Conservation (phyloP, 2,329 filamentous ascomycete species). For the Cladorrhinum sp. region DNA sequence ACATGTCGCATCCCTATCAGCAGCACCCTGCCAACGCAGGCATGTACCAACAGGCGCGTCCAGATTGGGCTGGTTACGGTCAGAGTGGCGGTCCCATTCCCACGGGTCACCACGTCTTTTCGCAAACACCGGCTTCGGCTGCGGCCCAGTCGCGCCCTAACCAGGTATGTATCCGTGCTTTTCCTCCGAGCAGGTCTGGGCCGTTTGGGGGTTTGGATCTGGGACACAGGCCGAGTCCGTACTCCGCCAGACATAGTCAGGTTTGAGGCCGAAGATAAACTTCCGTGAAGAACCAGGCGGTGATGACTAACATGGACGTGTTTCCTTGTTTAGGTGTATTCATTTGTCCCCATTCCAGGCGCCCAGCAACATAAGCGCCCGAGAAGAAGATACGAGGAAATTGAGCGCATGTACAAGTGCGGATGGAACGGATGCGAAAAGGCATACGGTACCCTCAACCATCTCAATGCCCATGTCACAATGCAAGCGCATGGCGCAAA, state of each 20-base stretch:
- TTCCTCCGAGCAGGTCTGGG: neutral
- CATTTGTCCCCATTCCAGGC: slow-evolving; percentile 94
- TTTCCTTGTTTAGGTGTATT: slow-evolving; percentile 72
- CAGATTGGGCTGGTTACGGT: slow-evolving; percentile 71
- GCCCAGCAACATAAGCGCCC: slow-evolving; percentile 97
- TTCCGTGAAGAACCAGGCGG: neutral
- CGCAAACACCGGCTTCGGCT: slow-evolving; percentile 53
- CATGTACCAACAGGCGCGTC: slow-evolving; percentile 67
- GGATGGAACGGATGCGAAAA: slow-evolving; percentile 99
- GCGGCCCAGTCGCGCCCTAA: slow-evolving; percentile 54
- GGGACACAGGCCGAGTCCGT: neutral
- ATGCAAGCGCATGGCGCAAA: slow-evolving; percentile 98
- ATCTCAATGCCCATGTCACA: slow-evolving; percentile 95
- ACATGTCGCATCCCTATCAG: slow-evolving; percentile 77
- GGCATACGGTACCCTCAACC: slow-evolving; percentile 95
- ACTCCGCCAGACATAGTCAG: neutral
- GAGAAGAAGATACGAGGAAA: slow-evolving; percentile 91
- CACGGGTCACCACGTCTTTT: slow-evolving; percentile 53
- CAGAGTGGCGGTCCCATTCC: slow-evolving; percentile 48
- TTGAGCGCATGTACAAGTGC: slow-evolving; percentile 99
- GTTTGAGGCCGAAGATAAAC: neutral
- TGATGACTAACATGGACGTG: neutral
- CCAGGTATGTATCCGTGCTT: slow-evolving; percentile 50
- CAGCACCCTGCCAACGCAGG: slow-evolving; percentile 51
- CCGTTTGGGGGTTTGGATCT: neutral